A percentile compares a stretch with the other conserved stretches of the same genome.
Evolutionary conservation across 257 asterid genomes (phyloP).

Genomic region (Leonotis leonurus): DNA sequence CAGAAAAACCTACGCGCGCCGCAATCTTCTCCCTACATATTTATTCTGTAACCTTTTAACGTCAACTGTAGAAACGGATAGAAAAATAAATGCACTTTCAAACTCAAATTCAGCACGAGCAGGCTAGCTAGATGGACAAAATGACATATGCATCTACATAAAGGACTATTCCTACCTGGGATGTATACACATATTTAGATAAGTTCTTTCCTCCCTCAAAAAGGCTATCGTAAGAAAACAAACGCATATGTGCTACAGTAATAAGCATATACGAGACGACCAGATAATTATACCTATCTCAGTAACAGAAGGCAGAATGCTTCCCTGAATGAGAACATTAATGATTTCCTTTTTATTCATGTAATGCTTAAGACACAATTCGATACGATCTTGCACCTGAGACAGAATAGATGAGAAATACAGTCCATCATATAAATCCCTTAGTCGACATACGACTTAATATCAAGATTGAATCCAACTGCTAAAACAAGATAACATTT

Average conservation of each 20-base stretch:
- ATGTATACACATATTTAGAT: background rate
- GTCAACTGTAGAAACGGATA: no score
- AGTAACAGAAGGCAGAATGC: slow-evolving; percentile 59
- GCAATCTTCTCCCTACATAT: no score
- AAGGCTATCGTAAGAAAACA: background rate
- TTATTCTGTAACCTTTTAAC: no score
- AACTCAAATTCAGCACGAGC: no score
- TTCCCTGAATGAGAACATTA: slow-evolving; percentile 47
- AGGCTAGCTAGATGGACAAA: no score
- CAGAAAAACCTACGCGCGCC: no score
- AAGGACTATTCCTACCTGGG: background rate
- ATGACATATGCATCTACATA: background rate
- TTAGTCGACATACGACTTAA: no score
- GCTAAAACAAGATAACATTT: background rate
- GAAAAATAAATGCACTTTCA: no score
- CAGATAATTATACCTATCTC: slow-evolving; percentile 46
- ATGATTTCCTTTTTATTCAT: slow-evolving; percentile 76
- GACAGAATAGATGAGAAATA: slow-evolving; percentile 2
- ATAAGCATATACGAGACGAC: background rate
- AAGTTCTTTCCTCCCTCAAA: background rate
- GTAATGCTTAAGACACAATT: slow-evolving; percentile 62
- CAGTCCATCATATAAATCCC: background rate
- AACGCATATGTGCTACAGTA: background rate
- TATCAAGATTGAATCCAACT: background rate
- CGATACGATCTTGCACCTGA: slow-evolving; percentile 75